Percentiles rank a stretch among this genome's conserved stretches.
phyloP scores from a whole-genome alignment of 768 basidiomycete genomes.

The Butyriboletus loyo region DNA sequence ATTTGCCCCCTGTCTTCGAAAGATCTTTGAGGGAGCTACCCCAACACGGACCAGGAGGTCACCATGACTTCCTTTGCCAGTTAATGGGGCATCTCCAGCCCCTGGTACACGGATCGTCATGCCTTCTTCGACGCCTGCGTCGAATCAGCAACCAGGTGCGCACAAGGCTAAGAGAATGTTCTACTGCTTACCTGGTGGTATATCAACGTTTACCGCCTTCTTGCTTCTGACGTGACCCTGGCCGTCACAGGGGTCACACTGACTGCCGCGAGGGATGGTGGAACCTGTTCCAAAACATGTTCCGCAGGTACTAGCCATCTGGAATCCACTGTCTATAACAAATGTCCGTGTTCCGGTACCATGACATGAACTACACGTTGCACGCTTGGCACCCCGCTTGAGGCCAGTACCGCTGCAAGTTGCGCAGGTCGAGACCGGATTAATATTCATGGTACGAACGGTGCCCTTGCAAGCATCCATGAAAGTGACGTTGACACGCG shows the following conservation, averaged over 20 bases:
- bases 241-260: constrained; percentile 81
- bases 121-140: constrained; percentile 87
- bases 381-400: constrained; percentile 80
- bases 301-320: constrained; percentile 91
- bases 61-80: constrained; percentile 73
- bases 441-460: constrained; percentile 67
- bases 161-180: not conserved
- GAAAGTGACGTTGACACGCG: constrained; percentile 72
- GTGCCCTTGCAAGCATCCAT: constrained; percentile 95
- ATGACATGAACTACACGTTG: constrained; percentile 74
- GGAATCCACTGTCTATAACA: constrained; percentile 90
- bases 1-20: constrained; percentile 88
- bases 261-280: constrained; percentile 69
- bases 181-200: constrained; percentile 72
- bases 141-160: constrained; percentile 7
- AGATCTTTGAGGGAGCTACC: constrained; percentile 79
- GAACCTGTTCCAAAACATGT: constrained; percentile 80
- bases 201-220: constrained; percentile 74
- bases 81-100: constrained; percentile 80
- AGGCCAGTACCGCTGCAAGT: constrained; percentile 86
- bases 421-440: constrained; percentile 78
- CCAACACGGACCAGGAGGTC: constrained; percentile 86
- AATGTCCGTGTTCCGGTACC: constrained; percentile 89
- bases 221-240: constrained; percentile 82
- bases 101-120: constrained; percentile 83